phyloP scores from a whole-genome alignment of 192 early-diverging fungal genomes.

The Backusella australiensis region DNA sequence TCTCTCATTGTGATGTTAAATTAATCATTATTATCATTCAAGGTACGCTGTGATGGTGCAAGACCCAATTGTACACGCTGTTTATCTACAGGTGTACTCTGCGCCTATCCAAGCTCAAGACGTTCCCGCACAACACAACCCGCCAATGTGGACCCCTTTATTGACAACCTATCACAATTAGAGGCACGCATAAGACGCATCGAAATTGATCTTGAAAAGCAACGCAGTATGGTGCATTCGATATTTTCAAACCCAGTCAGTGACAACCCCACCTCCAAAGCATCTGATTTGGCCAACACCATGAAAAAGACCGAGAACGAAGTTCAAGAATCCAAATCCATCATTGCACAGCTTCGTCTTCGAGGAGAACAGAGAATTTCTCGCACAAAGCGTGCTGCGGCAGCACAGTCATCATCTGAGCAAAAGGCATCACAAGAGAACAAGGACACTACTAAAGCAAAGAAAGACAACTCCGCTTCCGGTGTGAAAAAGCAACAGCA shows the following conservation, averaged over 20 bases:
- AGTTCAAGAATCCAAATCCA: constrained; percentile 36
- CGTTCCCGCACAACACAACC: constrained; percentile 26
- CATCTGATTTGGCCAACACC: neutral
- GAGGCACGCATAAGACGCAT: constrained; percentile 23
- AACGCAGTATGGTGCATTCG: constrained; percentile 19
- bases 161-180: constrained; percentile 29
- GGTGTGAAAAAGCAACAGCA: neutral
- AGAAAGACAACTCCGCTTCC: neutral
- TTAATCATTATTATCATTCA: neutral
- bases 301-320: constrained; percentile 31
- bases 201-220: constrained; percentile 22
- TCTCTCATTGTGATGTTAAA: neutral
- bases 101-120: constrained; percentile 25
- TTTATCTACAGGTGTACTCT: constrained; percentile 13
- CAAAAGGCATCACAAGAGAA: neutral
- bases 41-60: constrained; percentile 32
- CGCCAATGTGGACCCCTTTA: constrained; percentile 32
- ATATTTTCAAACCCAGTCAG: constrained; percentile 8
- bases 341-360: constrained; percentile 33
- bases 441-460: neutral
- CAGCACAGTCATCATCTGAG: neutral
- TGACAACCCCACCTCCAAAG: constrained; percentile 10
- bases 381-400: constrained; percentile 23
- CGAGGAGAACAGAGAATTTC: constrained; percentile 32
- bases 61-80: constrained; percentile 30